These are phyloP conservation scores for Staphylotrichum longicolle DNA, from an alignment of 495 filamentous ascomycete genomes.

Conservation along the genomic window DNA sequence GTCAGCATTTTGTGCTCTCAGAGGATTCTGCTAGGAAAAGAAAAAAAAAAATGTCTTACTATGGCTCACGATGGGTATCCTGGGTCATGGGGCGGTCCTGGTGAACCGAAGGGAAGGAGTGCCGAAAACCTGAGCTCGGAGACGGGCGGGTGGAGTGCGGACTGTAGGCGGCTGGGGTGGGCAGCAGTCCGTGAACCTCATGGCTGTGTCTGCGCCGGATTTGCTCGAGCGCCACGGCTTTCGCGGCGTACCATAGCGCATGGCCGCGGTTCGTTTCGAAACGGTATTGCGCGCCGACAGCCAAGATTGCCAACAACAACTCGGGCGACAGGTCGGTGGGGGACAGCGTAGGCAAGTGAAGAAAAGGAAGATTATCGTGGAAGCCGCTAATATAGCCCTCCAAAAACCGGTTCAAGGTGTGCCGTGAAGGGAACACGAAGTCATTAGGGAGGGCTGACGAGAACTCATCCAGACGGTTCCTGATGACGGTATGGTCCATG, in stretches of 20 bases:
- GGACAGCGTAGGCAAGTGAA: slow-evolving; percentile 63
- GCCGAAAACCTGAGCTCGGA: slow-evolving; percentile 49
- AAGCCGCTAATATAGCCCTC: slow-evolving; percentile 67
- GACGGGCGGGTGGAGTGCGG: slow-evolving; percentile 52
- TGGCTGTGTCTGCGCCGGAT: slow-evolving; percentile 53
- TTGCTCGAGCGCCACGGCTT: slow-evolving; percentile 52
- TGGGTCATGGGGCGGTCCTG: slow-evolving; percentile 51
- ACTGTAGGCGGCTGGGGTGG: slow-evolving; percentile 50
- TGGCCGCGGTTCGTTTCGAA: slow-evolving; percentile 67
- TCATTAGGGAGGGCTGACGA: slow-evolving; percentile 62
- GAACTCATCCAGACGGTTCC: slow-evolving; percentile 64
- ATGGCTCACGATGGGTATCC: slow-evolving; percentile 52
- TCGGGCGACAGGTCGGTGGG: slow-evolving; percentile 55
- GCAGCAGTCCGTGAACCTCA: slow-evolving; percentile 49
- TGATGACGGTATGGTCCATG: slow-evolving; percentile 59
- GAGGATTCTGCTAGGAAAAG: too few relatives aligned
- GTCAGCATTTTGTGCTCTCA: slow-evolving; percentile 23
- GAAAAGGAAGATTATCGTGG: slow-evolving; percentile 65
- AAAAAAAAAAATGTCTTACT: slow-evolving; percentile 33
- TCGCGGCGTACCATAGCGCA: slow-evolving; percentile 67
- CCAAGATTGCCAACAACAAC: slow-evolving; percentile 60
- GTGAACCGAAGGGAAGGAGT: slow-evolving; percentile 52
- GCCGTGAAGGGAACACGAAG: slow-evolving; percentile 63
- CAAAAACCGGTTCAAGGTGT: slow-evolving; percentile 63
- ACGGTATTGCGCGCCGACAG: slow-evolving; percentile 66